Evolutionary conservation across 1,139 yeast genomes (phyloP), one percentile per base, ranked within the genome.

Genomic region (Hansenula lynferdii): DNA sequence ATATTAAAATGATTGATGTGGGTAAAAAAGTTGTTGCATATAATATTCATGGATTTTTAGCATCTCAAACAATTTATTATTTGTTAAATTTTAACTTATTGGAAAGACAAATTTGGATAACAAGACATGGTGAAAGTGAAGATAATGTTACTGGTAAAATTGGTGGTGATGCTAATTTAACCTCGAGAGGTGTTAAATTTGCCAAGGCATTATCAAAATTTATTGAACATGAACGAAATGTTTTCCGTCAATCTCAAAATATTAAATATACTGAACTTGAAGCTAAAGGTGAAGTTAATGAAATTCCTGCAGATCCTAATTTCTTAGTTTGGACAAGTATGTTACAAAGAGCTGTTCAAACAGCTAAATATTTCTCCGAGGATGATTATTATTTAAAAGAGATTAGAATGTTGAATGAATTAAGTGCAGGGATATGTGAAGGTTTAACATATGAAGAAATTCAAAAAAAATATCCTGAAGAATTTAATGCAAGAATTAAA

Each of bases 251-350:
- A 42, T 67, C 69, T 36, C 94, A 83, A 59, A 66, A 80, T 50
- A 76, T 74, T 42, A 65, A 74, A 41, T 78, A 70, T 65, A 31
- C 55, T 12, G 60, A 61, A 58, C 49, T 62, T 68, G 53, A 51
- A 20, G 51, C 51, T 20, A 56, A 64, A 34, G 50, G 61, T 15
- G 51, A 49, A 22, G 41, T 45, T 16, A 43, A 39, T 17, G 36
- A 39, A 17, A 42, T 48, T 9, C 51, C 53, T 17, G 38, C 38
- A n/a, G 51, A 50, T 19, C 45, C 89, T 16, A 78, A 81, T 48
- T 89, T 89, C 57, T 85, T 92, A 49, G 95, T 90, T 7, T 90
- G 97, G 95, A 83, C 96, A 1, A 84, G 95, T 19, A 86, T 87
- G 95, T 69, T 92, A 47, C 60, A 69, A 32, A 70, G 97, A 44